Evolutionary conservation across 106 monocot genomes (phyloP), one percentile per base, ranked within the genome.

Genomic region (Xerophyta viscosa): DNA sequence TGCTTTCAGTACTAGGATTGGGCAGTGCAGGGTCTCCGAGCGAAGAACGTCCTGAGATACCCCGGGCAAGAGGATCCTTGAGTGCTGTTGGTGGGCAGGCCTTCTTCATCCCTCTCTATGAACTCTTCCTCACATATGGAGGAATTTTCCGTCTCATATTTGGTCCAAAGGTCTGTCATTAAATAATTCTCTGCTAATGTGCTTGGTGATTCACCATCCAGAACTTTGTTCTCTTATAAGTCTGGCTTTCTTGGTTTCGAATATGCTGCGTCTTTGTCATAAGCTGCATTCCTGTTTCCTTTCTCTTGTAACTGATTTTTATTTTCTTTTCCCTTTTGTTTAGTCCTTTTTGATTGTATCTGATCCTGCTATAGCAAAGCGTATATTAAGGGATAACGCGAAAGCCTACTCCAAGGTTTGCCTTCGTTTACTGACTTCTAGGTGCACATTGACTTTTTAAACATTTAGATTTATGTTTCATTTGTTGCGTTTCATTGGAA

Each of bases 321-420:
- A 10, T 8, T 39, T 39, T 7, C 15, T 39, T 39, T 39, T 10
- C 15, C 13, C 2, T 61, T 23, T 52, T 58, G 43, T 31, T 48
- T 60, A 98, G 89, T 89, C 96, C 3, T 89, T 98, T 50, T 53
- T 98, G 46, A 86, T 98, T 24, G 86, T 98, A 52, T 98, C 96
- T 11, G 96, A 98, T 57, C 82, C 96, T 1, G 68, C 10, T 14
- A 89, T 98, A 37, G 89, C 89, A 0, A 89, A 79, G 61, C 89
- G 77, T 53, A 98, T 98, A 51, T 64, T 98, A 22, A 82, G 57
- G 67, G 86, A 98, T 17, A 98, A 98, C 60, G 66, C 73, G 54
- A 89, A 77, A 57, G 85, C 82, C 69, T 98, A 98, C 31, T 98
- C 96, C 53, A 98, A 98, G 86, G 96, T 90, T 1, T 49, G 9